Percentiles rank a stretch among this genome's conserved stretches.
Conservation (phyloP, 1,139 yeast genomes). For the Hyphopichia burtonii region DNA sequence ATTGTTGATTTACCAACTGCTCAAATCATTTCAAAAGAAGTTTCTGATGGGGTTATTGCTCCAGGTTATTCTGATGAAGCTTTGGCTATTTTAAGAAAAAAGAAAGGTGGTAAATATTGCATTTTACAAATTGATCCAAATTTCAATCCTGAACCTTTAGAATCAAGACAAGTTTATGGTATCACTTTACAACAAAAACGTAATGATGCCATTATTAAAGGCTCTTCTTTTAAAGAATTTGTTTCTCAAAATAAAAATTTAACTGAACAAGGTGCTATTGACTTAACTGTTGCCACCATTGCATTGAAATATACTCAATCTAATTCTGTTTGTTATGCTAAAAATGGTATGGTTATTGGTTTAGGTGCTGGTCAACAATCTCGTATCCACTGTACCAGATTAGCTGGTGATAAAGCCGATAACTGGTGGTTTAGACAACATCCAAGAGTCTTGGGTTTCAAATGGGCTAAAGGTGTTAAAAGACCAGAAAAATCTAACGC, state of each 20-base stretch:
- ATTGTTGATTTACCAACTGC: slow-evolving; percentile 97
- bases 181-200: slow-evolving; percentile 94
- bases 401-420: slow-evolving; percentile 99
- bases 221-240: slow-evolving; percentile 84
- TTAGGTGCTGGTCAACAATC: slow-evolving; percentile 99
- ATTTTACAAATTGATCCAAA: slow-evolving; percentile 94
- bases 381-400: slow-evolving; percentile 97
- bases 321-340: slow-evolving; percentile 96
- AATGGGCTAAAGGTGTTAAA: slow-evolving; percentile 98
- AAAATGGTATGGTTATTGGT: slow-evolving; percentile 98
- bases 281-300: slow-evolving; percentile 93
- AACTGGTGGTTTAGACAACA: slow-evolving; percentile 99
- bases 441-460: slow-evolving; percentile 85
- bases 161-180: slow-evolving; percentile 95
- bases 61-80: slow-evolving; percentile 96
- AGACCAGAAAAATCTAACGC: slow-evolving; percentile 99
- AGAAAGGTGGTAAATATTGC: slow-evolving; percentile 97
- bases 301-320: slow-evolving; percentile 97
- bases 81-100: slow-evolving; percentile 78
- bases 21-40: slow-evolving; percentile 94
- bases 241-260: slow-evolving; percentile 83
- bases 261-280: slow-evolving; percentile 89
- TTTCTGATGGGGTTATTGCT: slow-evolving; percentile 97
- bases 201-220: slow-evolving; percentile 92
- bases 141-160: slow-evolving; percentile 76